Percentiles rank a stretch among this genome's conserved stretches.
phyloP scores from a whole-genome alignment of 1,284 basidiomycete genomes.

The Tylopilus orsonianus region DNA sequence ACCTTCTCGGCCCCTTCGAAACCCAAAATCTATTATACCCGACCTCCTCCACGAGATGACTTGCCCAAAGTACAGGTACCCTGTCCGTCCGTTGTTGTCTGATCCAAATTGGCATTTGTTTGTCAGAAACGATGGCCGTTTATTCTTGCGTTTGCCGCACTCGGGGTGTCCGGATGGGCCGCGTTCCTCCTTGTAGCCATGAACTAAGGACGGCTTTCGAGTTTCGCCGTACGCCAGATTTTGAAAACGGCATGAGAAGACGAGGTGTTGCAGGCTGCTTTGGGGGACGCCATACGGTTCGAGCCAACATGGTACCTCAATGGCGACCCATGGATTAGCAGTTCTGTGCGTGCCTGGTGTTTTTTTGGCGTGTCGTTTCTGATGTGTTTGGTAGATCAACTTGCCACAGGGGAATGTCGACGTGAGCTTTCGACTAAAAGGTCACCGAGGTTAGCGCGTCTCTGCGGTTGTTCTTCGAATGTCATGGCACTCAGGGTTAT shows the following conservation, averaged over 20 bases:
- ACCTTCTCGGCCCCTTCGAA: constrained; percentile 37
- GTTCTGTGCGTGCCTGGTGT: constrained; percentile 48
- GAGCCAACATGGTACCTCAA: constrained; percentile 78
- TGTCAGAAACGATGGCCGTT: constrained; percentile 56
- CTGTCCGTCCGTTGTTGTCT: neutral
- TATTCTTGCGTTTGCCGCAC: constrained; percentile 46
- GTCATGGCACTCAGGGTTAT: neutral
- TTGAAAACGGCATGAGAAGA: constrained; percentile 57
- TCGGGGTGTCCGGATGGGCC: constrained; percentile 64
- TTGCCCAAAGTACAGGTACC: constrained; percentile 45
- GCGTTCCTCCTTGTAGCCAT: constrained; percentile 66
- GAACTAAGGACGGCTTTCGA: constrained; percentile 77
- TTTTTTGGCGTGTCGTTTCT: neutral
- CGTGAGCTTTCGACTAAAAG: constrained; percentile 70
- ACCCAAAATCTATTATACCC: constrained; percentile 34
- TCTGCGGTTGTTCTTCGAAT: neutral
- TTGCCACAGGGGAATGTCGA: constrained; percentile 75
- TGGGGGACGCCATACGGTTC: constrained; percentile 69
- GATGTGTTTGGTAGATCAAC: constrained; percentile 50
- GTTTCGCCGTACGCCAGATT: constrained; percentile 68
- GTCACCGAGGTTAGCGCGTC: constrained; percentile 54
- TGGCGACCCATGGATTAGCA: constrained; percentile 70
- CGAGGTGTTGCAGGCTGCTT: constrained; percentile 45
- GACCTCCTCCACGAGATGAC: constrained; percentile 39
- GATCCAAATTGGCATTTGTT: neutral